Evolutionary conservation across 163 green algal species (phyloP).

Genomic region (Prototheca stagnorum): DNA sequence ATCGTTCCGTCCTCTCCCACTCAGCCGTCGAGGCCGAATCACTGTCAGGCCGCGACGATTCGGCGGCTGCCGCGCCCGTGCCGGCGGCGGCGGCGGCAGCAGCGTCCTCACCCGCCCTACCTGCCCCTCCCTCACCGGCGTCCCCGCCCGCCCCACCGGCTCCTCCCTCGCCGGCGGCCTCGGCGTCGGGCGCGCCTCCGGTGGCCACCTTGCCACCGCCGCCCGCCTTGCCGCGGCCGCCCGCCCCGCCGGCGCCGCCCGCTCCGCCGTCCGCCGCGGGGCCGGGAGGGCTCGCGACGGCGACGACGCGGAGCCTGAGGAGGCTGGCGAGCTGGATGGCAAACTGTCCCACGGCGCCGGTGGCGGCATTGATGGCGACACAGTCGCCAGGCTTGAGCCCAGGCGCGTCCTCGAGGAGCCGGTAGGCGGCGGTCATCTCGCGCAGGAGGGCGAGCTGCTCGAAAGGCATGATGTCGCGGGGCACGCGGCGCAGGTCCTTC

Average conservation of each 20-base stretch:
- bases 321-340: constrained; percentile 49
- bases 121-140: too few species aligned
- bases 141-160: too few species aligned
- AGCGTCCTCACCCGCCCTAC: too few species aligned
- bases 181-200: too few species aligned
- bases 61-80: too few species aligned
- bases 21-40: constrained; percentile 1
- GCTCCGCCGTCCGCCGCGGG: not conserved
- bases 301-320: constrained; percentile 46
- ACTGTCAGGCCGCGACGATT: too few species aligned
- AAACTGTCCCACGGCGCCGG: constrained; percentile 46
- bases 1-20: constrained; percentile 20
- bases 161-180: too few species aligned
- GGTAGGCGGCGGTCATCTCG: constrained; percentile 47
- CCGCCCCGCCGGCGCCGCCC: too few species aligned
- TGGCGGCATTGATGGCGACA: constrained; percentile 70
- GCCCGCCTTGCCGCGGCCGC: too few species aligned
- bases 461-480: constrained; percentile 30
- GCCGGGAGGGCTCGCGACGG: constrained; percentile 19
- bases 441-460: constrained; percentile 36
- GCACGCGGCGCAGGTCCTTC: constrained; percentile 44
- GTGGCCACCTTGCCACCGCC: too few species aligned
- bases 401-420: constrained; percentile 52
- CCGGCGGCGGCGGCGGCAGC: too few species aligned
- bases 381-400: constrained; percentile 51